Conservation (phyloP, 2,329 filamentous ascomycete genomes). For the Onygenales sp. region DNA sequence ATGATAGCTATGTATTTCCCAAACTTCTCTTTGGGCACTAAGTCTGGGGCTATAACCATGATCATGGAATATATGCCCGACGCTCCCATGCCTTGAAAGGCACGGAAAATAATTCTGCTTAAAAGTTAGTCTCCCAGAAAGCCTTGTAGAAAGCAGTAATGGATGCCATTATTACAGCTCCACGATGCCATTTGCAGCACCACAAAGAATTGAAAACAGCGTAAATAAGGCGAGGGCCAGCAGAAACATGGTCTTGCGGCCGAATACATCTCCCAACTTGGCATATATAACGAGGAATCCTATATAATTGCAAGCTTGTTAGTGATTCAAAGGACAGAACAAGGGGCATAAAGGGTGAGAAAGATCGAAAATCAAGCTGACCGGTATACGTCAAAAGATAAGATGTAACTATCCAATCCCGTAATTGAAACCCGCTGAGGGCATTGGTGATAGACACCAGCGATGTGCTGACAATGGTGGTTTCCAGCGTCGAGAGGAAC, state of each 20-base stretch:
- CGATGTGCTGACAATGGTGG: slow-evolving; percentile 44
- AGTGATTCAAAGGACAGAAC: not conserved
- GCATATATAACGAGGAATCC: slow-evolving; percentile 35
- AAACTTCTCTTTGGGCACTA: slow-evolving; percentile 12
- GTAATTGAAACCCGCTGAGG: slow-evolving; percentile 27
- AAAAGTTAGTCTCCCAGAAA: not conserved
- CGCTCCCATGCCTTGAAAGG: slow-evolving; percentile 20
- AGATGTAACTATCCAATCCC: slow-evolving; percentile 40
- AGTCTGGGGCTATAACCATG: slow-evolving; percentile 12
- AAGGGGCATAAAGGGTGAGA: not conserved
- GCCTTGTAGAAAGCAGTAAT: not conserved
- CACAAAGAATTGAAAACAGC: slow-evolving; percentile 32
- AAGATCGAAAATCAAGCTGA: slow-evolving; percentile 5
- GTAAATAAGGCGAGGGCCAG: slow-evolving; percentile 30
- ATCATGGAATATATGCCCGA: slow-evolving; percentile 16
- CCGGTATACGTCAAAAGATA: slow-evolving; percentile 44
- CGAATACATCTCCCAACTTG: slow-evolving; percentile 40
- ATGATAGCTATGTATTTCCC: slow-evolving; percentile 4
- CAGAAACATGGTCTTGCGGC: slow-evolving; percentile 30
- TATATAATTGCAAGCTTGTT: slow-evolving; percentile 5
- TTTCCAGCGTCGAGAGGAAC: slow-evolving; percentile 40
- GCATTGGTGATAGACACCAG: slow-evolving; percentile 37
- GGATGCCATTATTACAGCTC: not conserved
- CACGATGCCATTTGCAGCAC: slow-evolving; percentile 10
- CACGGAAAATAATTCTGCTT: slow-evolving; percentile 16